Base-by-base conservation (phyloP, 352 stramenopile genomes). In the Phytopythium chamaehyphon region DNA sequence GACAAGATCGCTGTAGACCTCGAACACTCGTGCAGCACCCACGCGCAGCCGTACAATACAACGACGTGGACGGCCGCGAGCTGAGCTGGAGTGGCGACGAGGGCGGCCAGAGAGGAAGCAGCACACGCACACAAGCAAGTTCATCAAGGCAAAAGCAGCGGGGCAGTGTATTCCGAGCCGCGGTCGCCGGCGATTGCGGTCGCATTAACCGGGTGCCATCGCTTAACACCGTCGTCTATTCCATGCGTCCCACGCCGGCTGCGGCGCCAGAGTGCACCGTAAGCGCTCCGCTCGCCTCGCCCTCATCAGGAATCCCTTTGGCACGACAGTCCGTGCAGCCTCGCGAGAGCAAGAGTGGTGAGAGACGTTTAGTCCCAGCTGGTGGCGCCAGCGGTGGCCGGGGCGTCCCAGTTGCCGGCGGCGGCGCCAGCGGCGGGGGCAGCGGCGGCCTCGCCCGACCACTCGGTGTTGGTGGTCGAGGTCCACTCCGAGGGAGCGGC, bases 171-270 rank as follows among this genome's bases (percentile, higher is more conserved):
- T 70, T 64, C 28, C 28, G 28, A 33, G 28, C 28, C 28, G 28
- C 28, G 28, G 9, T 33, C 44, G 28, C 55, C 48, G 61, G 56
- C 77, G 69, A 53, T 62, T 61, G 62, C 60, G 71, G 75, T 88
- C 69, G 75, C 83, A 94, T 95, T 95, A 95, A 95, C 84, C 84
- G 74, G 80, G 82, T 90, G 84, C 82, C 84, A 95, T 95, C 84
- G 84, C 84, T 85, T 84, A 93, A 95, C 84, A 90, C 82, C 84
- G 78, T 95, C 84, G 84, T 95, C 66, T 95, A 93, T 91, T 95
- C 84, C 84, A 95, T 95, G 84, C 82, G 72, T 80, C 67, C 69
- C 22, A 53, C 64, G 59, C 43, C 47, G 58, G 24, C 59, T 36
- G 36, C 57, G 45, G 26, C 35, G 2, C 52, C 54, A 47, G 52